phyloP scores from a whole-genome alignment of 768 basidiomycete genomes.

The Tricholomella constricta region DNA sequence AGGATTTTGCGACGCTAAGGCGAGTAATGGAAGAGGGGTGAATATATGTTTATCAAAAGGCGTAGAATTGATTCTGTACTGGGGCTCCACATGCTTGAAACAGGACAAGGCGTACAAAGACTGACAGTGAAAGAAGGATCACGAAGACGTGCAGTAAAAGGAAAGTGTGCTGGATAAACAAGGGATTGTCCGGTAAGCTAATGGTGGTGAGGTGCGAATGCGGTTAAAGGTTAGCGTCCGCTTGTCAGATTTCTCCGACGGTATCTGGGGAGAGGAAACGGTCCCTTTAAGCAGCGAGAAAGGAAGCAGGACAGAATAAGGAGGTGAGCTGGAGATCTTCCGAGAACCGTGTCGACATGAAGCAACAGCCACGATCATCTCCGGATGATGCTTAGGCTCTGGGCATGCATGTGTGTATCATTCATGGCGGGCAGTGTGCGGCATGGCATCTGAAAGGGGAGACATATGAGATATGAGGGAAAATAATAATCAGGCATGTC shows the following conservation, averaged over 20 bases:
- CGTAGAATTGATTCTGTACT: slow-evolving; percentile 8
- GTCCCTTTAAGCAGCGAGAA: slow-evolving; percentile 13
- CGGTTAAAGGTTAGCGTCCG: slow-evolving; percentile 15
- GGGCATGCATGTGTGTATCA: slow-evolving; percentile 17
- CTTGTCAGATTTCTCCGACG: slow-evolving; percentile 19
- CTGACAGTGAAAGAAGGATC: slow-evolving; percentile 2
- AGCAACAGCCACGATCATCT: slow-evolving; percentile 33
- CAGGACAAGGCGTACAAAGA: neutral
- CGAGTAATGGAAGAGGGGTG: slow-evolving; percentile 10
- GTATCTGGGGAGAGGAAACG: slow-evolving; percentile 13
- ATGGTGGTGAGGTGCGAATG: slow-evolving; percentile 4
- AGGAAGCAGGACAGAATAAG: slow-evolving; percentile 10
- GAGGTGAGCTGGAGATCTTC: neutral
- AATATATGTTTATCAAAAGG: neutral
- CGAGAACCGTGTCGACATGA: slow-evolving; percentile 5
- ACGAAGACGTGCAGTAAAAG: slow-evolving; percentile 5
- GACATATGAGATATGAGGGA: slow-evolving; percentile 14
- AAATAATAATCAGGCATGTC: slow-evolving; percentile 37
- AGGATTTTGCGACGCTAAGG: neutral
- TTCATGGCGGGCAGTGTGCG: slow-evolving; percentile 20
- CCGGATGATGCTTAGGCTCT: slow-evolving; percentile 23
- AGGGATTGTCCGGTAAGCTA: slow-evolving; percentile 1
- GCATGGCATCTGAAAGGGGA: slow-evolving; percentile 20
- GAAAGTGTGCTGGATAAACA: slow-evolving; percentile 7
- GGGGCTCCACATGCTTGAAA: slow-evolving; percentile 13